Evolutionary conservation across 2,329 filamentous ascomycete species (phyloP).

Genomic region (Botrytis paeoniae): DNA sequence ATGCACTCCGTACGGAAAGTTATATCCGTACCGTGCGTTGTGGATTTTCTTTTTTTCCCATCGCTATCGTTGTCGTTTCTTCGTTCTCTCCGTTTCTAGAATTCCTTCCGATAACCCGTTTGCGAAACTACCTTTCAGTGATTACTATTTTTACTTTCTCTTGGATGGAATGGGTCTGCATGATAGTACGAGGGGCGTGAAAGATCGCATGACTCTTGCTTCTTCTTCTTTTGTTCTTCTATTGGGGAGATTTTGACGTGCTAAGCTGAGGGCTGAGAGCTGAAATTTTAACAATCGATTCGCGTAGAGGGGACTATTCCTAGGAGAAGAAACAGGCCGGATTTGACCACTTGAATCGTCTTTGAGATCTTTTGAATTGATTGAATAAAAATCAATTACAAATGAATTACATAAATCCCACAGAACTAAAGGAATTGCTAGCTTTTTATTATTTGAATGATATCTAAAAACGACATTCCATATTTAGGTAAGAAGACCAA

Average conservation of each 20-base stretch:
- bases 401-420: no score
- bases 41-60: background rate
- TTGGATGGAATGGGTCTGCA: background rate
- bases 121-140: background rate
- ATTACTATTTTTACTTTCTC: background rate
- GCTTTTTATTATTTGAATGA: no score
- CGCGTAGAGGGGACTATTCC: background rate
- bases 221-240: background rate
- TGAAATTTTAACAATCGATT: background rate
- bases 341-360: no score
- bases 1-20: background rate
- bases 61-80: background rate
- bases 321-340: no score
- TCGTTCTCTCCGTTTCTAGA: background rate
- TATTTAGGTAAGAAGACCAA: no score
- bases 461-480: no score
- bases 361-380: no score
- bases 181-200: background rate
- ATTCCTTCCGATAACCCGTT: background rate
- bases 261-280: background rate
- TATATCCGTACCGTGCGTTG: background rate
- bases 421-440: no score
- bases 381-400: no score
- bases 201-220: background rate
- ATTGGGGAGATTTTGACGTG: background rate